Base-by-base conservation (phyloP, 1,139 yeast species). In the Candida anutae region DNA sequence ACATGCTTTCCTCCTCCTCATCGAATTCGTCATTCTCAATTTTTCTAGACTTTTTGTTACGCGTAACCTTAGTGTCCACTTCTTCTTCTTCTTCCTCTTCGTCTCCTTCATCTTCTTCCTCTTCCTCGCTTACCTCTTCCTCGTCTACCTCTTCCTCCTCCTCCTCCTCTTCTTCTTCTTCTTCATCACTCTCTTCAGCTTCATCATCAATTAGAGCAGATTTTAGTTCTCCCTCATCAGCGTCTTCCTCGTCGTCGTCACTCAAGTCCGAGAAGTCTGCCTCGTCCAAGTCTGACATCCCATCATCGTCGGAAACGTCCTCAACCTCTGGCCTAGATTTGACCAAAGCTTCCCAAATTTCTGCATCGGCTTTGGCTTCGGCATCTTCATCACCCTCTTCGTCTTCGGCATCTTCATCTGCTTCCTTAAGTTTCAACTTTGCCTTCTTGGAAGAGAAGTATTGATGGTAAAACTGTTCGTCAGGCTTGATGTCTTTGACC, bases 261-360 rank as follows among this genome's bases (percentile, higher is more conserved):
- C 52, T 61, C 49, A 53, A 58, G 30, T 56, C 68, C 6, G 40
- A 42, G 23, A 67, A 52, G 37, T 67, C 77, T 24, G 60, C 61
- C 35, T 68, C 74, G 37, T 69, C 82, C 25, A 69, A 54, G 33
- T 66, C 78, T 20, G 64, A 57, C 31, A 61, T 48, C 10, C 62
- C 74, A 30, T 64, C 71, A 5, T 53, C 63, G 18, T 58, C 74
- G 11, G 62, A 66, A 13, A 54, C 75, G 16, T 52, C 64, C 37
- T 81, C 94, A 31, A 82, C 76, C 31, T 81, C 94, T 0, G 95
- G 94, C 41, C 74, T 74, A 23, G 94, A 81, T 45, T 77, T 74
- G 21, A 87, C 94, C 48, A 87, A 65, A 0, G 95, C 96, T 43
- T 76, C 63, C 95, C 95, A 87, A 23, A 85, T 83, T 37, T 79